phyloP scores from a whole-genome alignment of 371 early-diverging fungal species.

The Mucor saturninus region DNA sequence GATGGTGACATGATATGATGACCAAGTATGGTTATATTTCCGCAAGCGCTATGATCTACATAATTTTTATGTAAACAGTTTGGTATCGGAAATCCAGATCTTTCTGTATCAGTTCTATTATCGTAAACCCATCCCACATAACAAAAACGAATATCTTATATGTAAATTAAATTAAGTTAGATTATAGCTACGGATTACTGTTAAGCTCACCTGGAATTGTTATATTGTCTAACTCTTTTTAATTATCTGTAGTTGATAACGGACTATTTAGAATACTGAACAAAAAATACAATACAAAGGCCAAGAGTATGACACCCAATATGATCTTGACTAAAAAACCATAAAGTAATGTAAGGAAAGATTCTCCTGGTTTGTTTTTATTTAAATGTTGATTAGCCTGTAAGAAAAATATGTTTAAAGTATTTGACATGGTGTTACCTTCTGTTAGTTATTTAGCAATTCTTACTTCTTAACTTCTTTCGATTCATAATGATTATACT shows the following conservation, averaged over 20 bases:
- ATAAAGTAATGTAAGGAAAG: background rate
- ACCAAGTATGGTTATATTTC: background rate
- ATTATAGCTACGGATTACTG: background rate
- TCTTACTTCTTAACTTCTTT: no score
- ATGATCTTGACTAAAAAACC: background rate
- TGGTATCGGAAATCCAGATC: background rate
- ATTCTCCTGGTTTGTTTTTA: background rate
- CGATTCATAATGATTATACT: no score
- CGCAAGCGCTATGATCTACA: background rate
- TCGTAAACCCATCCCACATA: background rate
- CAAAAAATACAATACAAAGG: background rate
- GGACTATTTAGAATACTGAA: slow-evolving; percentile 1
- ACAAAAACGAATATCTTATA: background rate
- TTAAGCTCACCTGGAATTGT: background rate
- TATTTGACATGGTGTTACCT: no score
- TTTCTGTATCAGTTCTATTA: background rate
- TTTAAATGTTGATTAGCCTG: background rate
- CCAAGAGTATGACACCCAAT: background rate
- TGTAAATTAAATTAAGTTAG: background rate
- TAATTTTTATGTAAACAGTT: background rate
- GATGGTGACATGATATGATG: background rate
- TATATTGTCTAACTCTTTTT: background rate
- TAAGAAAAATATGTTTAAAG: no score
- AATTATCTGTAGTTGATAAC: background rate
- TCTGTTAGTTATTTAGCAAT: no score